phyloP scores from a whole-genome alignment of 176 grass and related monocot species.

The Elymus sibiricus region DNA sequence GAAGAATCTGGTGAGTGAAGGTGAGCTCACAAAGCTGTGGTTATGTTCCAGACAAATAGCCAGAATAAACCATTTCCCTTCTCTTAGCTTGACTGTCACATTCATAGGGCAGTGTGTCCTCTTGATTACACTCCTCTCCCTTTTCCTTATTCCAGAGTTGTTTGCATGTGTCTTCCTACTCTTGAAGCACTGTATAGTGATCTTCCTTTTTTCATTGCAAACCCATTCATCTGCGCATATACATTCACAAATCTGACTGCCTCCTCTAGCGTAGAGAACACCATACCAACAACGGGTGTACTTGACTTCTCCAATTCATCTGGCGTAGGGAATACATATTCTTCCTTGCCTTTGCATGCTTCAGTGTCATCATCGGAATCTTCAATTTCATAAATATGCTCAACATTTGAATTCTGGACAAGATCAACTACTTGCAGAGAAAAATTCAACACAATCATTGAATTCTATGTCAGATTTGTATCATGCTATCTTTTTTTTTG shows the following conservation, averaged over 20 bases:
- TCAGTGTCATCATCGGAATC: not conserved
- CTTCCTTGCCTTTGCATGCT: not conserved
- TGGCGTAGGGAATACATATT: not conserved
- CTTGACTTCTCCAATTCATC: conserved; percentile 11
- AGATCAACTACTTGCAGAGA: too few species aligned
- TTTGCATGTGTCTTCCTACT: not conserved
- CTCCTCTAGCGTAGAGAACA: not conserved
- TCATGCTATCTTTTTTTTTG: too few species aligned
- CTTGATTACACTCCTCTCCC: not conserved
- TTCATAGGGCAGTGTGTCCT: not conserved
- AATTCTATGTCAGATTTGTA: too few species aligned
- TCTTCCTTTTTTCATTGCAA: not conserved
- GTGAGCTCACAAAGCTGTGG: not conserved
- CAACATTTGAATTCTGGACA: too few species aligned
- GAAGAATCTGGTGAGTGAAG: conserved; percentile 4
- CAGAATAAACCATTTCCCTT: not conserved
- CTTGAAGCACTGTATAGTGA: conserved; percentile 10
- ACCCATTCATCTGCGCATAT: conserved; percentile 1
- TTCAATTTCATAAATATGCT: not conserved
- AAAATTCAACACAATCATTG: too few species aligned
- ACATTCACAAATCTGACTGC: conserved; percentile 10
- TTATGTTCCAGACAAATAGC: not conserved
- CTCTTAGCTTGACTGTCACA: not conserved
- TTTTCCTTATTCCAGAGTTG: not conserved
- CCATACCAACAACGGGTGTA: conserved; percentile 22